Base-by-base conservation (phyloP, 108 stramenopile genomes). In the Cyclotella baltica region DNA sequence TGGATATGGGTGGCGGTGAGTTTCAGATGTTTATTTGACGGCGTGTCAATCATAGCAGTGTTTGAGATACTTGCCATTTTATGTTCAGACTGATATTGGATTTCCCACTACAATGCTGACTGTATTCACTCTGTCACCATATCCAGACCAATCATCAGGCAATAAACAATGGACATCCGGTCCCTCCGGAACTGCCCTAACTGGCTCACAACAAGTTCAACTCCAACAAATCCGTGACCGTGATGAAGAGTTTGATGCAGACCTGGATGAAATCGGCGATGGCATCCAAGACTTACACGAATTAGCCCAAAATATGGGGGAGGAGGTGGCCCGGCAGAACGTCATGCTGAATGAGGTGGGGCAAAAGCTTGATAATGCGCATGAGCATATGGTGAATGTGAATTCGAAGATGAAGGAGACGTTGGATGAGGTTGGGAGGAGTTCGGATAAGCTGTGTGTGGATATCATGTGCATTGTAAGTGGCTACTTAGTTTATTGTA, bases 391-490 rank as follows among this genome's bases (percentile, higher is more conserved):
- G 80, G 53, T 67, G 22, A 88, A 88, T 55, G 93, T 97, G 27
- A 97, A 97, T 73, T 36, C 75, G 16, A 89, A 90, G 66, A 97
- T 97, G 96, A 97, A 97, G 86, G 92, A 90, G 18, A 95, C 92
- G 15, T 81, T 97, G 62, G 83, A 93, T 16, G 89, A 92, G 70
- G 96, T 97, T 11, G 93, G 92, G 33, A 87, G 97, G 23, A 67
- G 86, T 51, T 77, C 90, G 47, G 97, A 97, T 72, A 98, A 98
- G 75, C 55, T 98, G 29, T 96, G 95, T 84, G 92, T 98, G 3
- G 97, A 98, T 78, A 96, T 98, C 37, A 97, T 98, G 93, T 98
- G 97, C 75, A 92, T 98, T 70, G 92, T 96, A 52, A 80, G 78
- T 78, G 19, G 27, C 31, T 40, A 15, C n/a, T 71, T 4, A n/a